A percentile compares a stretch with the other conserved stretches of the same genome.
These are phyloP conservation scores for Calonectria crousiana DNA, from an alignment of 2,329 filamentous ascomycete genomes.

Conservation along the genomic window DNA sequence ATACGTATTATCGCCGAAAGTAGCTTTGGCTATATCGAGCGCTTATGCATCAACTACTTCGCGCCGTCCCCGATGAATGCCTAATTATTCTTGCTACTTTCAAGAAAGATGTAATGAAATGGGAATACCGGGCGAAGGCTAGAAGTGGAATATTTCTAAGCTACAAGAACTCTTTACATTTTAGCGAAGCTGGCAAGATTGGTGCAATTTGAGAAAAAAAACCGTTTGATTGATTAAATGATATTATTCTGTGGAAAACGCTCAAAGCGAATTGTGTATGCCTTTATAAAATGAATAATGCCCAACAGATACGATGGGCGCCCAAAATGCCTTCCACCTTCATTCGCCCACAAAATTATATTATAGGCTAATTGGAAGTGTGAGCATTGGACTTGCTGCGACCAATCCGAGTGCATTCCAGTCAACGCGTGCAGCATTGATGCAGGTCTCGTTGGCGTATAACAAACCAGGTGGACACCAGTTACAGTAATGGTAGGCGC, in stretches of 20 bases:
- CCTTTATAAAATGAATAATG: not conserved
- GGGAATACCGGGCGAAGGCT: conserved; percentile 22
- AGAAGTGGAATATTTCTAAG: conserved; percentile 40
- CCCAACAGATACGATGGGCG: not conserved
- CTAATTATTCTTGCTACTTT: conserved; percentile 35
- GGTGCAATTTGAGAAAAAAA: too few relatives aligned
- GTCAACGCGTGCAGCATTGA: not conserved
- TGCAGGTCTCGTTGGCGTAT: not conserved
- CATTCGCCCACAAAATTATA: not conserved
- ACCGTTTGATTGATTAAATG: too few relatives aligned
- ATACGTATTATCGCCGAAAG: too few relatives aligned
- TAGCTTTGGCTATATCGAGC: not conserved
- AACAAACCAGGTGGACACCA: not conserved
- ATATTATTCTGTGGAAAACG: too few relatives aligned
- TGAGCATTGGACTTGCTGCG: not conserved
- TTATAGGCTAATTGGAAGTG: not conserved
- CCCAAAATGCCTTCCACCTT: not conserved
- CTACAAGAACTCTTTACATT: conserved; percentile 34
- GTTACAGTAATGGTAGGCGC: not conserved
- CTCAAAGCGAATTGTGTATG: not conserved
- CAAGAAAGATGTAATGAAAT: not conserved
- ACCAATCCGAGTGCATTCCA: not conserved
- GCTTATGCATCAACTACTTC: conserved; percentile 49
- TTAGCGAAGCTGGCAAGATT: not conserved
- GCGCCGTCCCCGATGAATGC: conserved; percentile 33